Percentiles rank a stretch among this genome's conserved stretches.
Conservation (phyloP, 768 basidiomycete genomes). For the Saitozyma sp. region DNA sequence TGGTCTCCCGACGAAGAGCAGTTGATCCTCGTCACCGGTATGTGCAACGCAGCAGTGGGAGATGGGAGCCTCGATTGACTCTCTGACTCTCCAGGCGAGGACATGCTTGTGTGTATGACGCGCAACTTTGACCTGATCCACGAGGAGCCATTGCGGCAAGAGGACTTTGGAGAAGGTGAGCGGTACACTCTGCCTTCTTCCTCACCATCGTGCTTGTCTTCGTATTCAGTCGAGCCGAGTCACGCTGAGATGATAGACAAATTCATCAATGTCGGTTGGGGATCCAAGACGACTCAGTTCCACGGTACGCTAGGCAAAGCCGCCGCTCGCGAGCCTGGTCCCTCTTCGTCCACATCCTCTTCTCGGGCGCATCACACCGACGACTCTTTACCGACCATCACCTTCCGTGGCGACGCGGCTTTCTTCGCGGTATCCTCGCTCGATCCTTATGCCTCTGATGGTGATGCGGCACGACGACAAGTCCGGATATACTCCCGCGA, state of each 20-base stretch:
- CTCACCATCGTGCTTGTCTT: too few relatives aligned
- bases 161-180: constrained; percentile 83
- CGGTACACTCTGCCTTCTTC: neutral
- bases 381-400: constrained; percentile 68
- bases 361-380: constrained; percentile 62
- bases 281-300: constrained; percentile 93
- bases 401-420: constrained; percentile 91
- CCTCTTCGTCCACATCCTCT: constrained; percentile 52
- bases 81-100: constrained; percentile 58
- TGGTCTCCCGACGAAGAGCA: constrained; percentile 93
- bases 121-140: constrained; percentile 82
- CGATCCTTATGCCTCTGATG: constrained; percentile 54
- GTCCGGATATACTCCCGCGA: constrained; percentile 72
- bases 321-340: constrained; percentile 61
- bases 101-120: constrained; percentile 84
- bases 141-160: constrained; percentile 69
- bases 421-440: constrained; percentile 82
- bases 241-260: constrained; percentile 60
- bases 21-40: constrained; percentile 78
- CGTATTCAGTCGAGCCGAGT: constrained; percentile 7
- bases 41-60: constrained; percentile 12
- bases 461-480: constrained; percentile 56
- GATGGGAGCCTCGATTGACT: constrained; percentile 1
- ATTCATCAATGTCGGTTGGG: constrained; percentile 97
- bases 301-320: constrained; percentile 91